Evolutionary conservation across 2,329 filamentous ascomycete genomes (phyloP).

Genomic region (Aureobasidium sp.): DNA sequence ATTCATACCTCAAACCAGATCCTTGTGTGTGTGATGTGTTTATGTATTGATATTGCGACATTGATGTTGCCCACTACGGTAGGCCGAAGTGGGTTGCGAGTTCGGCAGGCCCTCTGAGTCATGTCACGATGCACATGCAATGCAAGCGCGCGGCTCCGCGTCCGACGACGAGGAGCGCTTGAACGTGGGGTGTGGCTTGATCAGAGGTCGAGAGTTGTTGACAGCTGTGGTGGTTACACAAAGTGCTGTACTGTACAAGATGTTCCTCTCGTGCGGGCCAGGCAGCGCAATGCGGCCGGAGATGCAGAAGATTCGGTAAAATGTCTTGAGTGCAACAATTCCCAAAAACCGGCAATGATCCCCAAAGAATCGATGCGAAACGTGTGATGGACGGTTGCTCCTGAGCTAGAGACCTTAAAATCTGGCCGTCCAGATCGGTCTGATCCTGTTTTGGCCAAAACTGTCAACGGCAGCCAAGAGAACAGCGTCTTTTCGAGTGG

Average conservation of each 20-base stretch:
- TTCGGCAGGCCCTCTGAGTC: background rate
- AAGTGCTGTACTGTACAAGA: background rate
- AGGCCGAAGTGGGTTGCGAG: background rate
- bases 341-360: background rate
- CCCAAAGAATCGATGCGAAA: background rate
- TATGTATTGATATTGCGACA: background rate
- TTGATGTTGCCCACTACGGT: conserved; percentile 2
- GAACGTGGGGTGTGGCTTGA: background rate
- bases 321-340: conserved; percentile 5
- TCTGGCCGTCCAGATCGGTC: conserved; percentile 12
- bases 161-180: background rate
- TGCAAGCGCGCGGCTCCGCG: conserved; percentile 15
- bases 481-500: background rate
- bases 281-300: background rate
- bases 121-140: conserved; percentile 13
- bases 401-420: conserved; percentile 10
- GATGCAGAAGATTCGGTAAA: conserved; percentile 7
- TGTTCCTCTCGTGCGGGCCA: background rate
- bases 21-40: background rate
- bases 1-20: background rate
- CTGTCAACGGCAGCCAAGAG: background rate
- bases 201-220: background rate
- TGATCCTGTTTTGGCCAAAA: background rate
- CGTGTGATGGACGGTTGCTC: conserved; percentile 5
- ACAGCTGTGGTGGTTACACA: background rate